Conservation (phyloP, 2,329 filamentous ascomycete genomes). For the Epichloe typhina region DNA sequence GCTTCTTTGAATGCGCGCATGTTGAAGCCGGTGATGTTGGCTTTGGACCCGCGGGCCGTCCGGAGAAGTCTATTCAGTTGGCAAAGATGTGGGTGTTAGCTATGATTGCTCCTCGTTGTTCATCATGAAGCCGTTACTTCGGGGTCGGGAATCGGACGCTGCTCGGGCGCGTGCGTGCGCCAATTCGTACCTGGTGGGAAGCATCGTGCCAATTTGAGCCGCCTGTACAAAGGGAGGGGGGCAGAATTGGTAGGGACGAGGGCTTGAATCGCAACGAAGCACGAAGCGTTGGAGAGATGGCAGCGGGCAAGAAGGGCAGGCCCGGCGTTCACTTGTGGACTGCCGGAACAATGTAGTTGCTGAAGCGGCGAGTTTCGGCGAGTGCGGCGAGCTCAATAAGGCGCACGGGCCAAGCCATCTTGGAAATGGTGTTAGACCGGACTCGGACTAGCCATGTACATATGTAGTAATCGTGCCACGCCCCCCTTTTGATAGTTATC, state of each 20-base stretch:
- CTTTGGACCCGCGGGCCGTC: constrained; percentile 40
- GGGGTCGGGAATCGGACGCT: not conserved
- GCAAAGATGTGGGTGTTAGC: not conserved
- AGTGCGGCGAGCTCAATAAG: not conserved
- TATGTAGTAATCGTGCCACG: too few relatives aligned
- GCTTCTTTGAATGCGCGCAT: constrained; percentile 65
- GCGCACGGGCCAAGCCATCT: not conserved
- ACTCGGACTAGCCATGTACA: too few relatives aligned
- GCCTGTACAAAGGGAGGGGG: not conserved
- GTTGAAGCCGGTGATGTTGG: constrained; percentile 88
- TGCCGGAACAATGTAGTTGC: constrained; percentile 13
- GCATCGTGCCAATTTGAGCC: constrained; percentile 17
- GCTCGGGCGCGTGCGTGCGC: constrained; percentile 7
- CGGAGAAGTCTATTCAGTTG: constrained; percentile 29
- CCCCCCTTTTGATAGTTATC: too few relatives aligned
- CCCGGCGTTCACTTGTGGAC: not conserved
- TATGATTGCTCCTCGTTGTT: not conserved
- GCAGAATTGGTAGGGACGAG: not conserved
- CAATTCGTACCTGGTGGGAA: constrained; percentile 24
- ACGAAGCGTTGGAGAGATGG: not conserved
- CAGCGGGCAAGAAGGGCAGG: not conserved
- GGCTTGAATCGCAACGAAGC: constrained; percentile 1
- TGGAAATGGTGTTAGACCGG: not conserved
- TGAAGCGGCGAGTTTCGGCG: not conserved
- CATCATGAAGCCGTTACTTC: not conserved